Percentiles rank a stretch among this genome's conserved stretches.
Evolutionary conservation across 2,329 filamentous ascomycete species (phyloP).

Genomic region (Sphaerulina vaccinii): DNA sequence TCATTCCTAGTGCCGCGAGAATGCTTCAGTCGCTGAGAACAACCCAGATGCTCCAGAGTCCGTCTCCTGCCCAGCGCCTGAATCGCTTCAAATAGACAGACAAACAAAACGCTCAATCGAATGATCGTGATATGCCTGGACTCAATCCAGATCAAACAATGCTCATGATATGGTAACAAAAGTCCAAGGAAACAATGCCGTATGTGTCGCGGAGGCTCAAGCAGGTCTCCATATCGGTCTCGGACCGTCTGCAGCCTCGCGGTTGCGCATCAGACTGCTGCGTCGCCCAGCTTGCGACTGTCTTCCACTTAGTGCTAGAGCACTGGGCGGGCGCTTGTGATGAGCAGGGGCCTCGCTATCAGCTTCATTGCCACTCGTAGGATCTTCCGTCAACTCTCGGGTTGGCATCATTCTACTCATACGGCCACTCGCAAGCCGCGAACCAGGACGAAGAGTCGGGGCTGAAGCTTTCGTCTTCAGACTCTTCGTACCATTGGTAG

Average conservation of each 20-base stretch:
- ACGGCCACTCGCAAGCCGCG: conserved; percentile 19
- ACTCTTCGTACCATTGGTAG: neutral
- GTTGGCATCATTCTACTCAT: conserved; percentile 28
- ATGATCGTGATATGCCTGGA: neutral
- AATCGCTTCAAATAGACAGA: neutral
- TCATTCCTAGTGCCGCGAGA: too few relatives aligned
- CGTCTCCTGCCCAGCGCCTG: neutral
- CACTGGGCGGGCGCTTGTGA: conserved; percentile 25
- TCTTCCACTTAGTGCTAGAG: conserved; percentile 20
- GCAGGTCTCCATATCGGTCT: conserved; percentile 30
- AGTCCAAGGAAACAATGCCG: neutral
- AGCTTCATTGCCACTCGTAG: conserved; percentile 31
- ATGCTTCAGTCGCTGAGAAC: too few relatives aligned
- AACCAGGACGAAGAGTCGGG: conserved; percentile 22
- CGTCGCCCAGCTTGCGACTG: conserved; percentile 24
- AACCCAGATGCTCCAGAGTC: too few relatives aligned
- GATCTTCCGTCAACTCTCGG: conserved; percentile 18
- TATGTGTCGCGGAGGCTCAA: neutral
- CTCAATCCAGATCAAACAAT: too few relatives aligned
- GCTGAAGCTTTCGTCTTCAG: conserved; percentile 22
- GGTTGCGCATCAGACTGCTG: conserved; percentile 21
- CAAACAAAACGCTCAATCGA: neutral
- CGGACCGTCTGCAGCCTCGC: conserved; percentile 12
- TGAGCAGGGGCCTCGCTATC: conserved; percentile 30
- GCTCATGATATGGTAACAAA: too few relatives aligned